Percentiles rank a stretch among this genome's conserved stretches.
Conservation (phyloP, 441 rosid genomes). For the Oxalis stricta region DNA sequence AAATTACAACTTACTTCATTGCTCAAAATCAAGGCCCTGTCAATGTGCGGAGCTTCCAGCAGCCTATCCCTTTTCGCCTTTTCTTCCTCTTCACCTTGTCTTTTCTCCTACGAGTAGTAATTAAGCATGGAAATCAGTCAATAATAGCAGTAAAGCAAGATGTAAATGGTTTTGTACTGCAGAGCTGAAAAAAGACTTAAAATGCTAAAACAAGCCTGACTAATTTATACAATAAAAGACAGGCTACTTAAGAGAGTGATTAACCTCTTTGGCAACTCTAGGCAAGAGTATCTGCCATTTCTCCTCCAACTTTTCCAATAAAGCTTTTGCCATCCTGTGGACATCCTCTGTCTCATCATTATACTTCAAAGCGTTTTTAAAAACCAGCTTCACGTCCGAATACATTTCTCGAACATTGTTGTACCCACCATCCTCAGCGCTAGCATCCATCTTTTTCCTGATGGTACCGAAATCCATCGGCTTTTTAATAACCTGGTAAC, state of each 20-base stretch:
- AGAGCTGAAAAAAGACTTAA: neutral
- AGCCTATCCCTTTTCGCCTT: constrained; percentile 52
- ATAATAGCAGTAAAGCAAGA: constrained; percentile 1
- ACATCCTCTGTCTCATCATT: constrained; percentile 73
- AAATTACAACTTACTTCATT: constrained; percentile 56
- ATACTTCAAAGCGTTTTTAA: constrained; percentile 94
- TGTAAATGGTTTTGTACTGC: too few species aligned
- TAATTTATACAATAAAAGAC: neutral
- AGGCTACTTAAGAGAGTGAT: neutral
- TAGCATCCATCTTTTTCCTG: constrained; percentile 77
- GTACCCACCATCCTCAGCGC: constrained; percentile 69
- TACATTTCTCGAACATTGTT: constrained; percentile 84
- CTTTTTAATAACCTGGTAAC: constrained; percentile 73
- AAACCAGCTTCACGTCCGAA: constrained; percentile 89
- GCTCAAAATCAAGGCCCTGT: constrained; percentile 59
- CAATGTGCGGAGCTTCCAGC: constrained; percentile 72
- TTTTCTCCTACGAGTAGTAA: constrained; percentile 60
- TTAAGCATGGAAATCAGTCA: constrained; percentile 2
- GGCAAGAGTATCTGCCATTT: constrained; percentile 88
- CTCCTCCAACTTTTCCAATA: constrained; percentile 81
- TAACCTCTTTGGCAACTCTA: constrained; percentile 84
- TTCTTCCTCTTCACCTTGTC: constrained; percentile 62
- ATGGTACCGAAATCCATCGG: constrained; percentile 97
- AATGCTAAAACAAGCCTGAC: too few species aligned
- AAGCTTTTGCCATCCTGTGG: constrained; percentile 77